These are phyloP conservation scores for Dalbergia cochinchinensis DNA, from an alignment of 306 rosid species.

Conservation along the genomic window DNA sequence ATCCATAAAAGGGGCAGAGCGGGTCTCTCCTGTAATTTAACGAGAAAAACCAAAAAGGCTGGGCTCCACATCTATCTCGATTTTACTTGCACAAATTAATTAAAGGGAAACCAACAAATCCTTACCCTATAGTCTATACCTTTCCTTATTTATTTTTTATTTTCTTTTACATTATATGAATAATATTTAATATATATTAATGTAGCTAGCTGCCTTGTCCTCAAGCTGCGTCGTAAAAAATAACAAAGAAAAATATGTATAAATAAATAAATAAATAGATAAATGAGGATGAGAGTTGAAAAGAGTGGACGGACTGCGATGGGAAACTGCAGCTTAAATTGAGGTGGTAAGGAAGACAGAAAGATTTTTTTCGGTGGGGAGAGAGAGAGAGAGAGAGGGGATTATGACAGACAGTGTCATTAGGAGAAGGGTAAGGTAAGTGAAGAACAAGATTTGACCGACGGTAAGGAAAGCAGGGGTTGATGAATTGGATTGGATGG, in stretches of 20 bases:
- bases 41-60: no score
- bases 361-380: conserved; percentile 13
- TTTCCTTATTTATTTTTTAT: background rate
- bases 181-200: no score
- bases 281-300: background rate
- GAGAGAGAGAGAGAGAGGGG: conserved; percentile 23
- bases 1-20: no score
- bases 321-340: conserved; percentile 33
- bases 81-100: no score
- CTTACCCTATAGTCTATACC: background rate
- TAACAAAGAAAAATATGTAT: background rate
- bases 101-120: background rate
- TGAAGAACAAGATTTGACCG: conserved; percentile 35
- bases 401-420: conserved; percentile 7
- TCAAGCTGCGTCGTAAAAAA: background rate
- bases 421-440: background rate
- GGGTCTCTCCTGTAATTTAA: no score
- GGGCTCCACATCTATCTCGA: no score
- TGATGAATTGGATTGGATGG: no score
- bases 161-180: background rate
- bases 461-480: background rate
- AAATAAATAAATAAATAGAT: background rate
- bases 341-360: conserved; percentile 44
- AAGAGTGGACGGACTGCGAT: background rate
- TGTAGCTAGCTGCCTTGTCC: background rate